These are phyloP conservation scores for Annona cherimola DNA, from an alignment of 164 flowering plant genomes.

Conservation along the genomic window DNA sequence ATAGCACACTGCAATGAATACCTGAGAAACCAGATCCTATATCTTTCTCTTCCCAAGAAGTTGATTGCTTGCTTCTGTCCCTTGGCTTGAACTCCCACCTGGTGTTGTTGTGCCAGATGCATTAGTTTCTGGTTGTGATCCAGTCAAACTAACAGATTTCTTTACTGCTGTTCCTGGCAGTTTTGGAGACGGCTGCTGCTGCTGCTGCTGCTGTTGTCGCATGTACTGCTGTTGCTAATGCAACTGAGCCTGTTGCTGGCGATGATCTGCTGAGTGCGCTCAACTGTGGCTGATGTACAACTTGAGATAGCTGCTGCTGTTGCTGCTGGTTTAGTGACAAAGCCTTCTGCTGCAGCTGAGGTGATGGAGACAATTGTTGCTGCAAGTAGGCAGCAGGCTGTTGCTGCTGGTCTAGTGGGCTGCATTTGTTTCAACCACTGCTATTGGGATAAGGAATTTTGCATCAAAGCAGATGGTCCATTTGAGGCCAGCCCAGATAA, in stretches of 20 bases:
- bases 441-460: slow-evolving; percentile 62
- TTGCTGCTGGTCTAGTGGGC: slow-evolving; percentile 56
- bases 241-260: slow-evolving; percentile 31
- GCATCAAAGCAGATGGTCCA: slow-evolving; percentile 66
- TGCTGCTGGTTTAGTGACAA: slow-evolving; percentile 46
- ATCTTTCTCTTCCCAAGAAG: no score
- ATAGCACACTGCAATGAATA: no score
- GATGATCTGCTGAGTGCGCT: slow-evolving; percentile 38
- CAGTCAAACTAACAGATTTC: slow-evolving; percentile 75
- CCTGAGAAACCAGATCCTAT: no score
- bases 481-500: slow-evolving; percentile 71
- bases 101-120: slow-evolving; percentile 86
- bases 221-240: slow-evolving; percentile 59
- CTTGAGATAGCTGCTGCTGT: slow-evolving; percentile 46
- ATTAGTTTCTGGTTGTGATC: slow-evolving; percentile 90
- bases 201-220: slow-evolving; percentile 17
- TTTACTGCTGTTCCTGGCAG: slow-evolving; percentile 54
- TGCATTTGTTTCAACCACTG: slow-evolving; percentile 81
- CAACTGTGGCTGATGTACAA: slow-evolving; percentile 23
- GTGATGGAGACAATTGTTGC: slow-evolving; percentile 63
- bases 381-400: slow-evolving; percentile 56
- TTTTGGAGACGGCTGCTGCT: slow-evolving; percentile 76
- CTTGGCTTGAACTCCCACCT: no score
- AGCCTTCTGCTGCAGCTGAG: slow-evolving; percentile 55
- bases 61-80: no score